Conservation (phyloP, 2,329 filamentous ascomycete genomes). For the Sporothrix protearum region DNA sequence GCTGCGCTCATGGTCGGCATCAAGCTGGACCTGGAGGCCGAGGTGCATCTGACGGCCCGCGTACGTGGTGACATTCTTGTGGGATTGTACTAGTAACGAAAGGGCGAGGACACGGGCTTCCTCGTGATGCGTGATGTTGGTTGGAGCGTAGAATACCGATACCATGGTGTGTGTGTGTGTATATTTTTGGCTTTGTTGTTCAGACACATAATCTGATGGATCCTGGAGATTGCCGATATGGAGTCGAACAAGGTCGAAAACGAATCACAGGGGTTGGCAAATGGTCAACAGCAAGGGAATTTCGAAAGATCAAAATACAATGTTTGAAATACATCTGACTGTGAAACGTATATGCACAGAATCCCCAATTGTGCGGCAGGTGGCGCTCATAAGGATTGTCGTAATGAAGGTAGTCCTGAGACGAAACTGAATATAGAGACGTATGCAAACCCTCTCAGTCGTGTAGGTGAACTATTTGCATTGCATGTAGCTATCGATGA, state of each 20-base stretch:
- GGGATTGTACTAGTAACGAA: slow-evolving; percentile 47
- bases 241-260: background rate
- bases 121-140: no score
- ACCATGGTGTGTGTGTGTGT: background rate
- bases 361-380: background rate
- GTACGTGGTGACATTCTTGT: slow-evolving; percentile 60
- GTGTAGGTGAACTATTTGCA: background rate
- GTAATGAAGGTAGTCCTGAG: background rate
- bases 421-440: background rate
- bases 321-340: background rate
- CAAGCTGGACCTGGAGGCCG: slow-evolving; percentile 61
- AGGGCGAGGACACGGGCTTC: background rate
- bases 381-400: background rate
- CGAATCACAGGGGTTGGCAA: background rate
- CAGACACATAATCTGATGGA: background rate
- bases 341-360: background rate
- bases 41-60: slow-evolving; percentile 58
- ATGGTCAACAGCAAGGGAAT: background rate
- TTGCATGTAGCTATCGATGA: no score
- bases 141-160: background rate
- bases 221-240: slow-evolving; percentile 23
- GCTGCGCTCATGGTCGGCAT: slow-evolving; percentile 59
- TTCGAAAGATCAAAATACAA: background rate
- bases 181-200: background rate
- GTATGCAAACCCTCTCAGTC: background rate